Evolutionary conservation across 2,329 filamentous ascomycete genomes (phyloP), one percentile per base, ranked within the genome.

Genomic region (Escovopsis sp.): DNA sequence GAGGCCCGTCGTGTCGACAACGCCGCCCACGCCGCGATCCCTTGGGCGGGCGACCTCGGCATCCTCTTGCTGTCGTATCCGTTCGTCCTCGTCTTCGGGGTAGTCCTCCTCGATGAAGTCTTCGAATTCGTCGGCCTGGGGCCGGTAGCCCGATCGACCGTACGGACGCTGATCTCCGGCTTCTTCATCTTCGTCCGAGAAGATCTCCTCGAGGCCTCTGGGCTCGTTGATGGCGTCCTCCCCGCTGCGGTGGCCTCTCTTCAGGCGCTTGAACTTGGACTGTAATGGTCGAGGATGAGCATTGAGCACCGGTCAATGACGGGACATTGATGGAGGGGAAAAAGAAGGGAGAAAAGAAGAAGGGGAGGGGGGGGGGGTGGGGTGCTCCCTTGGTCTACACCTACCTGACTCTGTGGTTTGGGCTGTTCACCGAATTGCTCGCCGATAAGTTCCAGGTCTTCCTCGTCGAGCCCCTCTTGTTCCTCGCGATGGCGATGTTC

Each of bases 61-160:
- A 51, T 96, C 87, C 54, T 94, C 87, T 43, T 78, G 72, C 46
- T 85, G 74, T 39, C 74, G 75, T 37, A 79, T 74, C 14, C 74
- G 68, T 48, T 84, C 82, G 41, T 81, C 78, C 43, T 92, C 85
- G 45, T 93, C 85, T 34, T 85, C 83, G 34, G 86, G 83, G 41
- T 85, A 87, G 48, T 96, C 90, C 48, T 94, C 86, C 54, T 96
- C 88, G 51, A 98, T 98, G 57, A 98, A 98, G 54, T 88, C 87
- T 41, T 85, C 85, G 55, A 93, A 84, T 50, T 93, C 85, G 55
- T 92, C 82, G 32, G 72, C 72, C 41, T 72, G 65, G 26, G 67
- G 66, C 39, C 80, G 70, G 41, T 72, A 71, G 43, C 56, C 63
- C 5, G 64, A 57, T 42, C 70, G 60, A 25, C 58, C 60, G 39